Percentiles rank a stretch among this genome's conserved stretches.
phyloP scores from a whole-genome alignment of 2,329 filamentous ascomycete species.

The Curvularia verruculosa region DNA sequence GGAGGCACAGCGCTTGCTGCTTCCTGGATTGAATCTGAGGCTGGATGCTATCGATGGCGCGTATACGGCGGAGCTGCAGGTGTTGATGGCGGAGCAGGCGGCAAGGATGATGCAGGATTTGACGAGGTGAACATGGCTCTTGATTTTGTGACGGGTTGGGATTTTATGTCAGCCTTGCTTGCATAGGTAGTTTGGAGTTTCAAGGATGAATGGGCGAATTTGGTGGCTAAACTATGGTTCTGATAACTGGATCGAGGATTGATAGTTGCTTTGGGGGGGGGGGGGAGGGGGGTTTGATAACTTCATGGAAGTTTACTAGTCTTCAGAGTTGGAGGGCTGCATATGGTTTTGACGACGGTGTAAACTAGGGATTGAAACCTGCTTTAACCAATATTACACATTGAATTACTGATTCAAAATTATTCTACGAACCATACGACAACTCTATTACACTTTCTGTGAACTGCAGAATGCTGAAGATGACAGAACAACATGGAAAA shows the following conservation, averaged over 20 bases:
- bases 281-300: no score
- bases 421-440: not conserved
- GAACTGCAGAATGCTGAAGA: not conserved
- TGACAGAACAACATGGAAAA: not conserved
- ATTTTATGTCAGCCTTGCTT: no score
- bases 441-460: not conserved
- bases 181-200: no score
- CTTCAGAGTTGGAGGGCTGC: not conserved
- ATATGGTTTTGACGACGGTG: not conserved
- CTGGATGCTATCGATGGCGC: constrained; percentile 18
- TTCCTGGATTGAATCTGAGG: constrained; percentile 20
- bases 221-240: no score
- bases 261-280: no score
- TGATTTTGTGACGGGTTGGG: no score
- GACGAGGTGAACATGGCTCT: not conserved
- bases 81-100: constrained; percentile 10
- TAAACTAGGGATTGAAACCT: not conserved
- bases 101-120: not conserved
- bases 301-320: no score
- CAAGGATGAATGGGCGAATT: no score
- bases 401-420: not conserved
- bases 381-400: no score
- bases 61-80: constrained; percentile 14
- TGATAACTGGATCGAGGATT: no score
- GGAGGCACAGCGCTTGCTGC: constrained; percentile 3